Conservation (phyloP, 192 early-diverging fungal species). For the Podila verticillata region DNA sequence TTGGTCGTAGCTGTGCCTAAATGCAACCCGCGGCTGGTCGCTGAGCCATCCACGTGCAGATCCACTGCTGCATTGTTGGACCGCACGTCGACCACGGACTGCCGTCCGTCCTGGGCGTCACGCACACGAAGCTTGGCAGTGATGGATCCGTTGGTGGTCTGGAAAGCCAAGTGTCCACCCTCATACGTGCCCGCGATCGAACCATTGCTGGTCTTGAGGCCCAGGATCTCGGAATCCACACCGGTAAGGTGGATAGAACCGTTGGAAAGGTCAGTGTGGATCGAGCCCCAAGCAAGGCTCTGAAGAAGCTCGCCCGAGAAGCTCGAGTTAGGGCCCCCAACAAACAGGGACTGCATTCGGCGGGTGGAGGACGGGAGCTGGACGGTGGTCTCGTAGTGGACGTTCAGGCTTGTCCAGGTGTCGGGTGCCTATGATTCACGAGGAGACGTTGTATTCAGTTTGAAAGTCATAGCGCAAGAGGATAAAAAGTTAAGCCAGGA, state of each 20-base stretch:
- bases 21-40: conserved; percentile 23
- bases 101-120: conserved; percentile 17
- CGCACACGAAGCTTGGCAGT: conserved; percentile 13
- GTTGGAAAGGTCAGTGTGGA: conserved; percentile 26
- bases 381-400: conserved; percentile 39
- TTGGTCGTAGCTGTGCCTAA: conserved; percentile 19
- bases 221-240: background rate
- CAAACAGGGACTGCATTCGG: conserved; percentile 4
- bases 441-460: background rate
- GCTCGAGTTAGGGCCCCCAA: conserved; percentile 15
- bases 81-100: conserved; percentile 8
- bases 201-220: conserved; percentile 18
- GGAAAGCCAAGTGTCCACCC: conserved; percentile 23
- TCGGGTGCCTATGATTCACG: conserved; percentile 14
- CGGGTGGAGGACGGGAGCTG: conserved; percentile 12
- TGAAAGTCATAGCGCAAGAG: background rate
- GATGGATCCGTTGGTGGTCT: conserved; percentile 23
- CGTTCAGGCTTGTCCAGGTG: background rate
- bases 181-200: conserved; percentile 17
- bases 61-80: conserved; percentile 14
- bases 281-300: conserved; percentile 10
- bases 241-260: conserved; percentile 4
- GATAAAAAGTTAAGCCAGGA: background rate
- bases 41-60: conserved; percentile 13
- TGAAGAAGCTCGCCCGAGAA: conserved; percentile 5